These are phyloP conservation scores for Neofusicoccum ribis DNA, from an alignment of 2,329 filamentous ascomycete genomes.

Conservation along the genomic window DNA sequence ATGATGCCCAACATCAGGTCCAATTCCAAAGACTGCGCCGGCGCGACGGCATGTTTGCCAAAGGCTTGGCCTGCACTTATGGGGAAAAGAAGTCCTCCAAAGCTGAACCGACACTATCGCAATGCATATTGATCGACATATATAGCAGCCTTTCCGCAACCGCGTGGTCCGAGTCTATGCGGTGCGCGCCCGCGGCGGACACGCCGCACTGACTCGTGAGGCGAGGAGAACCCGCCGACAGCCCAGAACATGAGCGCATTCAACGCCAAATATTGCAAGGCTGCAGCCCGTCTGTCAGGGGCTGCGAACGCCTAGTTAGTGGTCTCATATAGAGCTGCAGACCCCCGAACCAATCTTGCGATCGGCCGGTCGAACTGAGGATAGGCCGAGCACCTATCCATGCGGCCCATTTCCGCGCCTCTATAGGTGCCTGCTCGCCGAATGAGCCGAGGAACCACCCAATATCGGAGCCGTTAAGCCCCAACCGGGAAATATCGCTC, in stretches of 20 bases:
- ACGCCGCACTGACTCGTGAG: not conserved
- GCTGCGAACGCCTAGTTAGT: not conserved
- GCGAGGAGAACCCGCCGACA: not conserved
- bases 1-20: not conserved
- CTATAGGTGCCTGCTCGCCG: not conserved
- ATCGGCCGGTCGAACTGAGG: not conserved
- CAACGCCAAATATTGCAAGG: not conserved
- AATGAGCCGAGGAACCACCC: not conserved
- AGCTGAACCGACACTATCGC: not conserved
- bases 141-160: not conserved
- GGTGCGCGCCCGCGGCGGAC: not conserved
- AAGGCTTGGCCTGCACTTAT: not conserved
- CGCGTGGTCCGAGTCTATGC: not conserved
- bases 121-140: constrained; percentile 8
- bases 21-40: not conserved
- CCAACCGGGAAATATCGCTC: not conserved
- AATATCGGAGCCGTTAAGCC: not conserved
- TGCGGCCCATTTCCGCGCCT: not conserved
- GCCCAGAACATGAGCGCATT: not conserved
- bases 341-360: not conserved
- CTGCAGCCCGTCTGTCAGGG: not conserved
- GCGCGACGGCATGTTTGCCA: not conserved
- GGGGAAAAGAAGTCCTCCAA: not conserved
- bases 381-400: no score
- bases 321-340: not conserved